Conservation (phyloP, 2,329 filamentous ascomycete species). For the Pseudogymnoascus sp. region DNA sequence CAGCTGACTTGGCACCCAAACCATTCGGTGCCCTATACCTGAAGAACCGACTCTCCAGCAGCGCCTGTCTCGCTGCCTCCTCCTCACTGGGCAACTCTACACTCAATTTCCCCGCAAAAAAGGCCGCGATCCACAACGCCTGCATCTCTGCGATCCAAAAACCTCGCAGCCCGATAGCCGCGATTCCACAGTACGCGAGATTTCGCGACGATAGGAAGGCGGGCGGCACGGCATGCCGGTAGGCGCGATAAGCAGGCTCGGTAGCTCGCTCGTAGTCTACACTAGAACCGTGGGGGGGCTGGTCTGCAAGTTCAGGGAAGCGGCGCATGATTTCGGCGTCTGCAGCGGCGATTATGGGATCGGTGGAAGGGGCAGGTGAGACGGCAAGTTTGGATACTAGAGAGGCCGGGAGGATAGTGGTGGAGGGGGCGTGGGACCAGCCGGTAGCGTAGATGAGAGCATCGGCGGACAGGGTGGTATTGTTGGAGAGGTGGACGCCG, state of each 20-base stretch:
- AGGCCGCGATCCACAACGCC: constrained; percentile 55
- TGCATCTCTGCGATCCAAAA: constrained; percentile 36
- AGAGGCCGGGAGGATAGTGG: constrained; percentile 35
- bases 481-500: constrained; percentile 42
- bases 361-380: background rate
- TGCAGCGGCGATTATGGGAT: constrained; percentile 38
- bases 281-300: constrained; percentile 35
- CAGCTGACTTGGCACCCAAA: constrained; percentile 51
- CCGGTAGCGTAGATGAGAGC: constrained; percentile 47
- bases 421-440: constrained; percentile 44
- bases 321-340: constrained; percentile 23
- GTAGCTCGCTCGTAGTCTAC: constrained; percentile 19
- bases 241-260: constrained; percentile 31
- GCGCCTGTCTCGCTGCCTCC: constrained; percentile 42
- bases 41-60: constrained; percentile 58
- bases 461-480: constrained; percentile 40
- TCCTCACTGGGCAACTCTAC: constrained; percentile 13
- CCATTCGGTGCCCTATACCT: constrained; percentile 59
- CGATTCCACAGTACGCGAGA: constrained; percentile 37
- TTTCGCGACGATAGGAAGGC: constrained; percentile 33
- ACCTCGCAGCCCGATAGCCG: constrained; percentile 35
- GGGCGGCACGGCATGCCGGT: constrained; percentile 38
- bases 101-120: constrained; percentile 45
- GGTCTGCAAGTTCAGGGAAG: constrained; percentile 39
- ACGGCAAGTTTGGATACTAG: constrained; percentile 10